Conservation (phyloP, 768 basidiomycete genomes). For the Tricholoma sp. region DNA sequence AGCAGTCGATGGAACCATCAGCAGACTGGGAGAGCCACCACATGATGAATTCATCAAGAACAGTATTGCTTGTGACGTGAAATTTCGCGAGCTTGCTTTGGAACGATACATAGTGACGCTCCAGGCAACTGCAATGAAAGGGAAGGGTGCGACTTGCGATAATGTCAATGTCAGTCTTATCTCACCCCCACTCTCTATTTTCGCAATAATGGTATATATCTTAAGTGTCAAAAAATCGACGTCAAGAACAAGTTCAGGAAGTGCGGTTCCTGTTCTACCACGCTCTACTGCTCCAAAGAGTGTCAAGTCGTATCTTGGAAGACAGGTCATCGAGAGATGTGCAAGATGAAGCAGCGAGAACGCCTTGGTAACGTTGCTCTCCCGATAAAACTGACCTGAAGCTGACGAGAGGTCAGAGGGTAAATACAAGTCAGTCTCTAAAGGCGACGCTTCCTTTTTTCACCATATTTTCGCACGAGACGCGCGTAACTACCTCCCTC, state of each 20-base stretch:
- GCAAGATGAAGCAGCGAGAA: conserved; percentile 33
- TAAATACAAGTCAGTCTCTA: conserved; percentile 25
- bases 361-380: conserved; percentile 19
- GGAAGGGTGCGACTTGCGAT: conserved; percentile 29
- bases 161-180: conserved; percentile 23
- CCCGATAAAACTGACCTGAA: not conserved
- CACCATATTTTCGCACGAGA: conserved; percentile 31
- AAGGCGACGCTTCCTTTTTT: conserved; percentile 27
- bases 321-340: conserved; percentile 30
- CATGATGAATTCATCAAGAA: conserved; percentile 12
- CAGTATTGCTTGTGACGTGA: conserved; percentile 17
- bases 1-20: conserved; percentile 24
- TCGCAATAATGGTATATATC: not conserved
- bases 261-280: conserved; percentile 28
- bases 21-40: conserved; percentile 16
- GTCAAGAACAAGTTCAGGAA: conserved; percentile 28
- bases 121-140: conserved; percentile 20
- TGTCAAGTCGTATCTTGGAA: conserved; percentile 33
- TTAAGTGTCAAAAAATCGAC: conserved; percentile 31
- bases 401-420: conserved; percentile 17
- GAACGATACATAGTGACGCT: conserved; percentile 20
- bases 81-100: conserved; percentile 21
- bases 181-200: too few species aligned
- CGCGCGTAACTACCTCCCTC: conserved; percentile 21
- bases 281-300: conserved; percentile 35